These are phyloP conservation scores for Tetrapisispora nanseiensis DNA, from an alignment of 805 yeast genomes.

Conservation along the genomic window DNA sequence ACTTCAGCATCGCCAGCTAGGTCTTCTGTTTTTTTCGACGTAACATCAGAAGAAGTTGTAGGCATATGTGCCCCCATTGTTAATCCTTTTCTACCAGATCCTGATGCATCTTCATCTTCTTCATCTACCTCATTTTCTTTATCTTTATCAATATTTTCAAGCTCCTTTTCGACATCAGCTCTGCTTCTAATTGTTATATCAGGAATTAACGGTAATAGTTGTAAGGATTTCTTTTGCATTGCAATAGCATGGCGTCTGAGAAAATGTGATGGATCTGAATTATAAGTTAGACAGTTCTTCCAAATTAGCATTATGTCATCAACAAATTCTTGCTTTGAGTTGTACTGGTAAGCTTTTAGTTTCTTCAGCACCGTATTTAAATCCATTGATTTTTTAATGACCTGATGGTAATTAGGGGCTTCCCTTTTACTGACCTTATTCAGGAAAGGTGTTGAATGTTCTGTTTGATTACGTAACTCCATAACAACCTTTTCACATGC, in stretches of 20 bases:
- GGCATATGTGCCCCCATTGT: slow-evolving; percentile 29
- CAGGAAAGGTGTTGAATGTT: slow-evolving; percentile 91
- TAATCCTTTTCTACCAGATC: slow-evolving; percentile 30
- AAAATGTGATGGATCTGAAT: slow-evolving; percentile 90
- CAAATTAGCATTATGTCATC: slow-evolving; percentile 91
- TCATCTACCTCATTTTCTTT: slow-evolving; percentile 31
- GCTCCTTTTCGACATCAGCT: slow-evolving; percentile 61
- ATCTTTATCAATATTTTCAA: slow-evolving; percentile 34
- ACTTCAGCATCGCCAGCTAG: neutral
- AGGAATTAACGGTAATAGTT: slow-evolving; percentile 77
- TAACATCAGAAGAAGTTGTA: slow-evolving; percentile 6
- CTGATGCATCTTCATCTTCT: slow-evolving; percentile 26
- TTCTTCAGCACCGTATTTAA: slow-evolving; percentile 88
- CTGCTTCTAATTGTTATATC: slow-evolving; percentile 71
- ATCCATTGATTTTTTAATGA: slow-evolving; percentile 94
- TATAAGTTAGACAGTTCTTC: slow-evolving; percentile 87
- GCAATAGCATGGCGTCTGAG: slow-evolving; percentile 87
- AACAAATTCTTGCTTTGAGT: slow-evolving; percentile 81
- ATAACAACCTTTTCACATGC: slow-evolving; percentile 92
- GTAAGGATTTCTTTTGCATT: slow-evolving; percentile 82
- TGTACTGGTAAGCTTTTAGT: slow-evolving; percentile 70
- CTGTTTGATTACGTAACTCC: slow-evolving; percentile 85
- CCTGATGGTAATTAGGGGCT: slow-evolving; percentile 90
- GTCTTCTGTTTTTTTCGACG: too few species aligned
- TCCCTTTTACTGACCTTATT: slow-evolving; percentile 96